These are phyloP conservation scores for Geotrichum carabidarum DNA, from an alignment of 1,139 yeast genomes.

Conservation along the genomic window DNA sequence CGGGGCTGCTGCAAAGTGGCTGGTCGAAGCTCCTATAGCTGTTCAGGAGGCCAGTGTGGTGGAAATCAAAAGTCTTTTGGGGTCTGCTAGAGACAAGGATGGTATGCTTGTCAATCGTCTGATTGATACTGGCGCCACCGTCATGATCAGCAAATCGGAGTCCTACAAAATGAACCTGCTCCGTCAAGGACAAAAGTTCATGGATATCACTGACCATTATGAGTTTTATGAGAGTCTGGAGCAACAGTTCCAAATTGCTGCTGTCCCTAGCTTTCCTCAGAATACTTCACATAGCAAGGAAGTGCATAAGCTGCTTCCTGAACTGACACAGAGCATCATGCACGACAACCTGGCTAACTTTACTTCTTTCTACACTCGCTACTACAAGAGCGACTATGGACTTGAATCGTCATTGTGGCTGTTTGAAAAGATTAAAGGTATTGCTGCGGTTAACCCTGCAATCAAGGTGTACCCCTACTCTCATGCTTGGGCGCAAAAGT, in stretches of 20 bases:
- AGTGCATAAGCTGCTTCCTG: slow-evolving; percentile 5
- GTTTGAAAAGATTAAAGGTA: slow-evolving; percentile 44
- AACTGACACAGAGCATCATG: slow-evolving; percentile 9
- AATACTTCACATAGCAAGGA: slow-evolving; percentile 6
- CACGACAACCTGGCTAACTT: slow-evolving; percentile 8
- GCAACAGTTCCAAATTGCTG: not conserved
- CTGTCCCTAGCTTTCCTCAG: slow-evolving; percentile 4
- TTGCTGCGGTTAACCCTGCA: slow-evolving; percentile 32
- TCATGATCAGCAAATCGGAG: not conserved
- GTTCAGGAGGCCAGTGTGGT: not conserved
- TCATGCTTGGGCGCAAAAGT: slow-evolving; percentile 19
- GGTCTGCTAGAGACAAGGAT: not conserved
- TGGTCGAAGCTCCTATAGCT: not conserved
- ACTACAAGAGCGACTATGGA: slow-evolving; percentile 70
- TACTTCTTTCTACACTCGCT: slow-evolving; percentile 70
- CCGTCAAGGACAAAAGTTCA: slow-evolving; percentile 11
- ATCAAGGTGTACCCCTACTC: slow-evolving; percentile 12
- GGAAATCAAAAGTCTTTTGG: not conserved
- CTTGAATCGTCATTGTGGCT: slow-evolving; percentile 72
- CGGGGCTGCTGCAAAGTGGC: not conserved
- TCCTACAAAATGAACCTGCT: slow-evolving; percentile 1
- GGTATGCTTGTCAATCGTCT: not conserved
- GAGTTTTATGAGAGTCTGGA: slow-evolving; percentile 14
- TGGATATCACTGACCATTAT: slow-evolving; percentile 19
- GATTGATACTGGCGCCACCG: slow-evolving; percentile 1